Evolutionary conservation across 2,329 filamentous ascomycete species (phyloP), one percentile per base, ranked within the genome.

Genomic region (Helicocarpus griseus): DNA sequence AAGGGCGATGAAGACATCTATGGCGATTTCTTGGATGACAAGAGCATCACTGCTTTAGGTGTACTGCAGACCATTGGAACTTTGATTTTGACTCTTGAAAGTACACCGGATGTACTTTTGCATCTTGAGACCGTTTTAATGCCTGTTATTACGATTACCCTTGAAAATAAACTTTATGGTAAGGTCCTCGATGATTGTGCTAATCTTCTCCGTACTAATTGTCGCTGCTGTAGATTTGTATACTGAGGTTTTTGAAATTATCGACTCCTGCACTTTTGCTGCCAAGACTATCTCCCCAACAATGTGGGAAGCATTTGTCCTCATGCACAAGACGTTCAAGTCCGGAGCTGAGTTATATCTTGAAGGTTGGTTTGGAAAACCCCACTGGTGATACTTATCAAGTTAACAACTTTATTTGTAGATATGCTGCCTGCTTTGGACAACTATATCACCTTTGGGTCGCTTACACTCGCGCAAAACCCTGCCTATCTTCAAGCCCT

Each of bases 291-390:
- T 98, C 60, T 96, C 93, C 1, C 82, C 86, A 8, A 95, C 88
- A 39, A 98, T 98, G 93, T 98, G 93, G 93, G 85, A 91, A 70
- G 91, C 93, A 2, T 98, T 98, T 67, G 90, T 95, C 72, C 79
- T 97, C 41, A 94, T 98, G 57, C 91, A 97, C 72, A 82, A 87
- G 58, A 96, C 91, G 1, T 98, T 98, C 77, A 97, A 97, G 73
- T 87, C 89, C 53, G 93, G 93, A 38, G 93, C 91, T 33, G 91
- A 98, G 74, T 81, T 97, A 43, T 98, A 98, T 66, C 81, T 98
- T 13, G 93, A 98, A 71, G 72, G 70, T 72, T 61, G 54, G 57
- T 48, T 33, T 47, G 24, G 29, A 9, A 31, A 33, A 17, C 22
- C 29, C 35, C 29, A 47, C n/a, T n/a, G 40, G 28, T 17, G 19